phyloP scores from a whole-genome alignment of 345 rosid genomes.

The Eucalyptus camaldulensis region DNA sequence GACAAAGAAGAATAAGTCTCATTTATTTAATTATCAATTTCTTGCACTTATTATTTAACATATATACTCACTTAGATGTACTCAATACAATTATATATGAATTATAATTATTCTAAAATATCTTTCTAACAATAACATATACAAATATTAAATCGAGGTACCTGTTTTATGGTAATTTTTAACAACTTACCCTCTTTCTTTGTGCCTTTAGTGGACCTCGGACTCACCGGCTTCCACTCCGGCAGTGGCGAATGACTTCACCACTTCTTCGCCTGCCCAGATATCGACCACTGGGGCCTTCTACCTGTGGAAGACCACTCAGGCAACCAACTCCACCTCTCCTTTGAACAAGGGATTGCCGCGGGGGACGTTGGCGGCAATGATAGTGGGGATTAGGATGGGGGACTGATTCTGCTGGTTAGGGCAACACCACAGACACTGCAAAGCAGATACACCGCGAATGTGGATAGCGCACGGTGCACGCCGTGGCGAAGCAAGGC shows the following conservation, averaged over 20 bases:
- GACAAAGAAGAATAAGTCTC: too few species aligned
- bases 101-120: too few species aligned
- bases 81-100: too few species aligned
- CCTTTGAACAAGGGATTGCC: neutral
- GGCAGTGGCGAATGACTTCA: neutral
- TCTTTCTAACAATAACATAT: fast-evolving
- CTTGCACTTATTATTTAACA: too few species aligned
- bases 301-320: neutral
- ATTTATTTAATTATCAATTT: too few species aligned
- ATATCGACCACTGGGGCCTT: neutral
- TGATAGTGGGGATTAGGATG: too few species aligned
- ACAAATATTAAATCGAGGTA: too few species aligned
- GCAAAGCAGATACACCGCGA: neutral
- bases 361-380: too few species aligned
- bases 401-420: too few species aligned
- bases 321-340: neutral
- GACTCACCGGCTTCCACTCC: neutral
- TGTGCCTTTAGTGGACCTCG: neutral
- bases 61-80: too few species aligned
- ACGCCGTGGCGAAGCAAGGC: neutral
- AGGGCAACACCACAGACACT: neutral
- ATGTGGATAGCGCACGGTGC: neutral
- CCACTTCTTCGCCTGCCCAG: neutral
- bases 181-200: too few species aligned
- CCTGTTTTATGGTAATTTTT: too few species aligned